Evolutionary conservation across 2,329 filamentous ascomycete genomes (phyloP).

Genomic region (Phyllosticta citribraziliensis): DNA sequence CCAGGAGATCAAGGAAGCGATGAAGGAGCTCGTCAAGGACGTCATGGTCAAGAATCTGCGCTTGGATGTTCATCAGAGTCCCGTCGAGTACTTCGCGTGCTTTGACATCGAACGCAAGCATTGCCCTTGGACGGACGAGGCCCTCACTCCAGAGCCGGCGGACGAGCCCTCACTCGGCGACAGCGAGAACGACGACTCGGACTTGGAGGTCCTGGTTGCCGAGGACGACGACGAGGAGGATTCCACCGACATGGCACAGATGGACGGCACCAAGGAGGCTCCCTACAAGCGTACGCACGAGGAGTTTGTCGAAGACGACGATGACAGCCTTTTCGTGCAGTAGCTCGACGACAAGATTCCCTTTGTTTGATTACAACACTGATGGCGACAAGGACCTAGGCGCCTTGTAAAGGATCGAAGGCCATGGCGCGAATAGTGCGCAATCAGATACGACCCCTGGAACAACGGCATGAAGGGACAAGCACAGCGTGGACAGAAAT

Average conservation of each 20-base stretch:
- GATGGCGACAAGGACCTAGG: too few species aligned
- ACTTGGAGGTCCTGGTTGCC: neutral
- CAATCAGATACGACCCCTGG: too few species aligned
- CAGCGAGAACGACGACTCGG: neutral
- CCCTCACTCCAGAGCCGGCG: neutral
- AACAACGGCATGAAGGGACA: too few species aligned
- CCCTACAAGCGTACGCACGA: neutral
- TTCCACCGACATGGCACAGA: neutral
- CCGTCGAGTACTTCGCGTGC: slow-evolving; percentile 9
- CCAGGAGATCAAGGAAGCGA: slow-evolving; percentile 31
- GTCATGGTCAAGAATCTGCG: slow-evolving; percentile 31
- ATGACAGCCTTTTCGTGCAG: neutral
- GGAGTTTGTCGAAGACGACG: neutral
- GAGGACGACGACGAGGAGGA: slow-evolving; percentile 8
- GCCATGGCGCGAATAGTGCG: too few species aligned
- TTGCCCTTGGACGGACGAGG: neutral
- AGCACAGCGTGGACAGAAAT: too few species aligned
- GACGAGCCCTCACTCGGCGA: neutral
- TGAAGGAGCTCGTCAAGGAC: slow-evolving; percentile 30
- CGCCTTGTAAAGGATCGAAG: too few species aligned
- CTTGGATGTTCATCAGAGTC: slow-evolving; percentile 27
- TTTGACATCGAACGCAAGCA: neutral
- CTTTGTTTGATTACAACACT: too few species aligned
- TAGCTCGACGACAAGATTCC: too few species aligned
- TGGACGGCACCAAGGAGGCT: neutral